These are phyloP conservation scores for Termitomyces bulborhizus DNA, from an alignment of 768 basidiomycete genomes.

Conservation along the genomic window DNA sequence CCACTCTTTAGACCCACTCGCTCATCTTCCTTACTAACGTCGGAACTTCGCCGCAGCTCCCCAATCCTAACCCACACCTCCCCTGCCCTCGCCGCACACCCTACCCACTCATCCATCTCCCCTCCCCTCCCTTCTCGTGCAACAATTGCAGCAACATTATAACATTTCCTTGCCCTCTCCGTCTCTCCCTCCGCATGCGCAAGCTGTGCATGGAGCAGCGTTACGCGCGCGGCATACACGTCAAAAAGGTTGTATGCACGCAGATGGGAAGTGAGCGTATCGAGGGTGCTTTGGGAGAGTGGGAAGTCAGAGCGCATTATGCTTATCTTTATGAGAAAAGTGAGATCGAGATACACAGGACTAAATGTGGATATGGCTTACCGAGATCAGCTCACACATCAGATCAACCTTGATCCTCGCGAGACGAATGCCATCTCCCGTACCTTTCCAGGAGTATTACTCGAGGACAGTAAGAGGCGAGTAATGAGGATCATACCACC, in stretches of 20 bases:
- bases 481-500: conserved; percentile 21
- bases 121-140: conserved; percentile 14
- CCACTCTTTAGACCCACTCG: no score
- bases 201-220: conserved; percentile 67
- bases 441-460: not conserved
- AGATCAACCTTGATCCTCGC: conserved; percentile 67
- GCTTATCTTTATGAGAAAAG: conserved; percentile 35
- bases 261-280: conserved; percentile 52
- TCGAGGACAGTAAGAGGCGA: not conserved
- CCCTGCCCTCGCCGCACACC: conserved; percentile 44
- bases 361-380: conserved; percentile 22
- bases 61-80: conserved; percentile 48
- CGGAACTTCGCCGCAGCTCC: conserved; percentile 5
- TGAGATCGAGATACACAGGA: no score
- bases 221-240: conserved; percentile 53
- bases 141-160: conserved; percentile 53
- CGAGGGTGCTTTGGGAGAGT: conserved; percentile 48
- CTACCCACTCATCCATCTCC: conserved; percentile 33
- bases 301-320: conserved; percentile 67
- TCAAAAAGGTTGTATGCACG: conserved; percentile 53
- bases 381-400: conserved; percentile 62
- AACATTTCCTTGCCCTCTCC: conserved; percentile 53
- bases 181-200: conserved; percentile 57
- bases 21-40: no score
- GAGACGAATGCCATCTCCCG: conserved; percentile 17